Base-by-base conservation (phyloP, 2,329 filamentous ascomycete genomes). In the Talaromyces marneffei region DNA sequence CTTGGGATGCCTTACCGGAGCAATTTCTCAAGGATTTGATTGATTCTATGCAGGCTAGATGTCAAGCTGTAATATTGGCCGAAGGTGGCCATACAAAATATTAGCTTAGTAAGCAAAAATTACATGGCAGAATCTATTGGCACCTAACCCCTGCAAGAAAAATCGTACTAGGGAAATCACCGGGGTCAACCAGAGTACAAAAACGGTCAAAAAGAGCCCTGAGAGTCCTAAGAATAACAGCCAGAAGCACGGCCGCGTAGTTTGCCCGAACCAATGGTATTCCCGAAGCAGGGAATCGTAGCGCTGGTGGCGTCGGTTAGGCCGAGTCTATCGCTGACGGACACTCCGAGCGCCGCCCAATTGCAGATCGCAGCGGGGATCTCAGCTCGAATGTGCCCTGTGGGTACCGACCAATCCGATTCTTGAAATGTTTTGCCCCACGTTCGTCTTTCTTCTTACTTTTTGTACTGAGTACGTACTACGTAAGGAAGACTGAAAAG, bases 331-430 rank as follows among this genome's bases (percentile, higher is more conserved):
- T 56, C 27, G 48, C 60, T 14, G 50, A 40, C 67, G 63, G 68
- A 68, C 69, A 65, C 66, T 68, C 62, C 67, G 69, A 42, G 66
- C 65, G 67, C 68, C 68, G 71, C 70, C 74, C 74, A 76, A 76
- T 76, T 58, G 70, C 63, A 66, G 72, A 70, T 73, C 72, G 63
- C 63, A 75, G 64, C 73, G 71, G 70, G 73, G 68, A 71, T 75
- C 65, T 74, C 69, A 71, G 68, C 72, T 68, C 42, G 54, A 60
- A 42, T 56, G 58, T 60, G 58, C 39, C 58, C 44, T 46, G 55
- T 56, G 37, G 18, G 55, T 20, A 46, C 39, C 18, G 44, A 9
- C 56, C 29, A 48, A 44, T 37, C 20, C 20, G 40, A 27, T 37
- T 20, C 57, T 29, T 10, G 23, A 42, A 52, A 39, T 29, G 54